Evolutionary conservation across 306 rosid species (phyloP), one percentile per base, ranked within the genome.

Genomic region (Vigna angularis): DNA sequence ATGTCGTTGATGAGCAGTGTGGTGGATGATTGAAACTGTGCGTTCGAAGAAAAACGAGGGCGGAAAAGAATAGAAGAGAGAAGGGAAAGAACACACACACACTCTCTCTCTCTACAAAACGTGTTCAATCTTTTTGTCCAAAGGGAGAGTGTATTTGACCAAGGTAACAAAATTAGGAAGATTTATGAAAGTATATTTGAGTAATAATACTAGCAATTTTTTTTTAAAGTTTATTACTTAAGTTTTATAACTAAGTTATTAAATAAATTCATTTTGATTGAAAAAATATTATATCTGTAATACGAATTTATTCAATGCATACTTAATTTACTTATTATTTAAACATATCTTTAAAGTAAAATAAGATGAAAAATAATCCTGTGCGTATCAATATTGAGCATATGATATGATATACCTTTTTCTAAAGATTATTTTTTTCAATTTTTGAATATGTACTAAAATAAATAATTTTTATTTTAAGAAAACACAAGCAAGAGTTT

Each of bases 31-130:
- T 45, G 1, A 45, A 45, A 45, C 4, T 10, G 67, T 66, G 59
- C 36, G 73, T 50, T 40, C 70, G 22, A 78, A 58, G 26, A 56
- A 38, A 15, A 75, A 6, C 28, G 9, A 38, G 32, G 30, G 62
- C 53, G 51, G 26, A 62, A 48, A 47, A 34, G 81, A 63, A 65
- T 15, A 12, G 14, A 9, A 3, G 1, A 9, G 50, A 12, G 50
- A 12, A 45, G 15, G 50, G 16, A 44, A 44, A 44, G 49, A 44
- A 2, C 45, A 7, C 3, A 10, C 34, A 24, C 28, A 30, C 34
- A 0, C 38, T 0, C 48, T 11, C 15, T 45, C 49, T 45, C 15
- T 45, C 0, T 4, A 45, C 15, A 45, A 44, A 11, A 45, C 16
- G 2, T 50, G 55, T 50, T 50, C 55, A 16, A 50, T 50, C 8